A percentile compares a stretch with the other conserved stretches of the same genome.
Conservation (phyloP, 306 rosid species). For the Elaeagnus macrophylla region DNA sequence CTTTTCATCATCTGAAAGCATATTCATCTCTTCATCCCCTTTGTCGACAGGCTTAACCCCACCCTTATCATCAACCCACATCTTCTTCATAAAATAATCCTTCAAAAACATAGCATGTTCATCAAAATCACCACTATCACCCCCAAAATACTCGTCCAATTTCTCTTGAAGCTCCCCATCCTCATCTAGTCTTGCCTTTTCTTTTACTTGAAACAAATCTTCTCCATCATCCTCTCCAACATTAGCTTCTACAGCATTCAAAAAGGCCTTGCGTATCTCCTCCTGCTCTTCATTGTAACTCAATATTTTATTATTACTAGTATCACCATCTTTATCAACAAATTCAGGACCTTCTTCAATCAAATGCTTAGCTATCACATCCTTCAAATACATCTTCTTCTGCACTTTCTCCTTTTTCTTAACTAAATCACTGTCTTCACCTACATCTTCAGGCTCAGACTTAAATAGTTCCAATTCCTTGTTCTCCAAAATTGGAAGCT, state of each 20-base stretch:
- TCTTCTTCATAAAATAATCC: slow-evolving; percentile 46
- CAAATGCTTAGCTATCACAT: slow-evolving; percentile 60
- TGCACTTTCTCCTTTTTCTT: slow-evolving; percentile 23
- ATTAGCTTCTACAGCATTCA: slow-evolving; percentile 37
- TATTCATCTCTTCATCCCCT: slow-evolving; percentile 49
- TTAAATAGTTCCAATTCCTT: slow-evolving; percentile 47
- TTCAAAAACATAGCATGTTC: slow-evolving; percentile 46
- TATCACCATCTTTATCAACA: slow-evolving; percentile 10
- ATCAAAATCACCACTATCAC: slow-evolving; percentile 28
- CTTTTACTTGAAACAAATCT: slow-evolving; percentile 39
- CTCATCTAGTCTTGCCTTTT: slow-evolving; percentile 22
- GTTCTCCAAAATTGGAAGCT: slow-evolving; percentile 52
- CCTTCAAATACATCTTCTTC: slow-evolving; percentile 51
- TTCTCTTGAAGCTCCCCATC: slow-evolving; percentile 40
- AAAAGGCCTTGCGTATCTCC: slow-evolving; percentile 46
- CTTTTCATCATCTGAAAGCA: slow-evolving; percentile 58
- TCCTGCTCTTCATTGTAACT: slow-evolving; percentile 60
- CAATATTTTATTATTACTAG: slow-evolving; percentile 21
- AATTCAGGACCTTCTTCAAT: slow-evolving; percentile 63
- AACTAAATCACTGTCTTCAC: slow-evolving; percentile 6
- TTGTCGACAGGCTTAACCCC: slow-evolving; percentile 13
- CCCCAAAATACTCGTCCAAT: slow-evolving; percentile 61
- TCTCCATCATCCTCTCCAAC: slow-evolving; percentile 42
- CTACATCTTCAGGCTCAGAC: slow-evolving; percentile 21
- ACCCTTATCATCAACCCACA: slow-evolving; percentile 48